Evolutionary conservation across 306 rosid species (phyloP), one percentile per base, ranked within the genome.

Genomic region (Hippophae rhamnoides): DNA sequence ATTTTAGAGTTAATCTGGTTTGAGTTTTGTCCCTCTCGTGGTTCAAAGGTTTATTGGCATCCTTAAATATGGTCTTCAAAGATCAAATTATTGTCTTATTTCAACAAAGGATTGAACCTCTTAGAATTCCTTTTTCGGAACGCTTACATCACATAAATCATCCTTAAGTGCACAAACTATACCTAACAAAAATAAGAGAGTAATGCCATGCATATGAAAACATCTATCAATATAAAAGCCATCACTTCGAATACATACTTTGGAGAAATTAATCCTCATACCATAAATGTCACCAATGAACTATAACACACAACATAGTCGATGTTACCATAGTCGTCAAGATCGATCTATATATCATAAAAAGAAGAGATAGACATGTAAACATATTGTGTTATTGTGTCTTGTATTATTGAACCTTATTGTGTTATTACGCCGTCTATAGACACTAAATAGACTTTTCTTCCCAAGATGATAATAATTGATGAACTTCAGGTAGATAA

Each of bases 241-340:
- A 61, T 81, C 61, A 81, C 93, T 60, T 87, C 98, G 43, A 92
- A 87, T 66, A 87, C 95, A 70, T 83, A 92, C 83, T 92, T 92
- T 0, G 98, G 98, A 62, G 98, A 95, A 76, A 92, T 87, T 75
- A 92, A 80, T 45, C 96, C 96, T 96, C 98, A 92, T 26, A 87
- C 98, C 98, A 92, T 92, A 87, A 74, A 82, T 87, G 98, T 68
- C 98, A 92, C 67, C 96, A 72, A n/a, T 92, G 98, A 58, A 83
- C 68, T 13, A 86, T 80, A 57, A 92, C 98, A 13, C 98, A 92
- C 26, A 87, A 42, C 72, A 92, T 85, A 0, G 93, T 78, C 43
- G 73, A 82, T 41, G 88, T 83, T 31, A 83, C 84, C 42, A 81
- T 76, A 54, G 79, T 62, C 57, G 96, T 82, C 54, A 76, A 65